Percentiles rank a stretch among this genome's conserved stretches.
Conservation (phyloP, 202 grass and related monocot genomes). For the Saccharum hybrid region DNA sequence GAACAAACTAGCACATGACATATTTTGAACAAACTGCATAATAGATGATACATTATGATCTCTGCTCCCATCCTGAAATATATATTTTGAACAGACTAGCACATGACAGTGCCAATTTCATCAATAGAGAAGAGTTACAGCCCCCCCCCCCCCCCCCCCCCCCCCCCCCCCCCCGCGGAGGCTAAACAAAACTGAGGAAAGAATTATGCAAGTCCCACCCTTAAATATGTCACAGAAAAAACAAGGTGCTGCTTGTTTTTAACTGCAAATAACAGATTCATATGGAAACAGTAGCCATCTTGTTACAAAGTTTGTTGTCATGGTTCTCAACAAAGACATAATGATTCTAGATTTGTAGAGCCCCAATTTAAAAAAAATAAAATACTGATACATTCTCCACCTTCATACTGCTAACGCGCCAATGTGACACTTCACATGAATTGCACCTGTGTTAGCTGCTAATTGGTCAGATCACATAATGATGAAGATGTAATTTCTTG, state of each 20-base stretch:
- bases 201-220: background rate
- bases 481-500: background rate
- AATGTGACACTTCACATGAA: slow-evolving; percentile 1
- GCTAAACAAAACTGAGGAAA: background rate
- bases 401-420: slow-evolving; percentile 9
- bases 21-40: background rate
- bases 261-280: background rate
- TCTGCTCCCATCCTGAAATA: background rate
- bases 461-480: slow-evolving; percentile 1
- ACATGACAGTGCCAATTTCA: background rate
- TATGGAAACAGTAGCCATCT: background rate
- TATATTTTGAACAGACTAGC: background rate
- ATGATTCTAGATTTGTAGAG: background rate
- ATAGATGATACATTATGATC: slow-evolving; percentile 27
- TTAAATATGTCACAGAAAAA: slow-evolving; percentile 1
- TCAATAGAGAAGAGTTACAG: background rate
- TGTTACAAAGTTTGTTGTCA: slow-evolving; percentile 4
- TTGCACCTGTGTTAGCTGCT: background rate
- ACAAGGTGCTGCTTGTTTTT: background rate
- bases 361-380: background rate
- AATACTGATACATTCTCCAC: background rate
- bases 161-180: too few relatives aligned
- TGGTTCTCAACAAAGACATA: slow-evolving; percentile 21
- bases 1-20: too few relatives aligned
- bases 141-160: too few relatives aligned